A percentile compares a stretch with the other conserved stretches of the same genome.
phyloP scores from a whole-genome alignment of 495 filamentous ascomycete species.

The Letharia lupina region DNA sequence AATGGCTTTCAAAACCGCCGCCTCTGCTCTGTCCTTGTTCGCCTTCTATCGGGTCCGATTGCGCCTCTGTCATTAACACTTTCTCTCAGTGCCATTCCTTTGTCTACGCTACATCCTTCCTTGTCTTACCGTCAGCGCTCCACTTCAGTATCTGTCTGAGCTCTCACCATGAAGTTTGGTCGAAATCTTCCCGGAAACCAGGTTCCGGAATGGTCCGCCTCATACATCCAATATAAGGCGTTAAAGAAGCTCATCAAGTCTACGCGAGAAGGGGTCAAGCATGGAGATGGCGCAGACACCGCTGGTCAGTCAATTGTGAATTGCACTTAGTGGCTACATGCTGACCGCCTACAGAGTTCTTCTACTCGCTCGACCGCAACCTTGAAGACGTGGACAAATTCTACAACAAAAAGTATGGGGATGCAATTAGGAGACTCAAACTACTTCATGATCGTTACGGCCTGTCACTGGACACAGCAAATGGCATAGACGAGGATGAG shows the following conservation, averaged over 20 bases:
- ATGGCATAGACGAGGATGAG: slow-evolving; percentile 62
- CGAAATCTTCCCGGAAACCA: slow-evolving; percentile 82
- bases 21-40: slow-evolving; percentile 9
- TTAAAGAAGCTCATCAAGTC: slow-evolving; percentile 91
- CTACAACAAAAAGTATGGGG: slow-evolving; percentile 88
- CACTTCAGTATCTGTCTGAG: background rate
- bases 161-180: slow-evolving; percentile 67
- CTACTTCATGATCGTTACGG: slow-evolving; percentile 81
- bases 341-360: slow-evolving; percentile 60
- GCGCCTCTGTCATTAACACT: slow-evolving; percentile 10
- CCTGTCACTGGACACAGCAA: slow-evolving; percentile 39
- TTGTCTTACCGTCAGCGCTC: background rate
- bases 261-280: slow-evolving; percentile 51
- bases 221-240: slow-evolving; percentile 93
- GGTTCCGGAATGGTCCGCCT: slow-evolving; percentile 89
- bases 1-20: slow-evolving; percentile 8
- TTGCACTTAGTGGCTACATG: slow-evolving; percentile 19
- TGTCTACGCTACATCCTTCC: background rate
- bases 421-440: slow-evolving; percentile 71
- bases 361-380: slow-evolving; percentile 89
- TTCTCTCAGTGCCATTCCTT: background rate
- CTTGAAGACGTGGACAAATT: slow-evolving; percentile 91
- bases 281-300: slow-evolving; percentile 68
- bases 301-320: slow-evolving; percentile 46
- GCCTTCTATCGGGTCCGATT: slow-evolving; percentile 16